A percentile compares a stretch with the other conserved stretches of the same genome.
These are phyloP conservation scores for Chlamydomonas schloesseri DNA, from an alignment of 139 green algal species.

Conservation along the genomic window DNA sequence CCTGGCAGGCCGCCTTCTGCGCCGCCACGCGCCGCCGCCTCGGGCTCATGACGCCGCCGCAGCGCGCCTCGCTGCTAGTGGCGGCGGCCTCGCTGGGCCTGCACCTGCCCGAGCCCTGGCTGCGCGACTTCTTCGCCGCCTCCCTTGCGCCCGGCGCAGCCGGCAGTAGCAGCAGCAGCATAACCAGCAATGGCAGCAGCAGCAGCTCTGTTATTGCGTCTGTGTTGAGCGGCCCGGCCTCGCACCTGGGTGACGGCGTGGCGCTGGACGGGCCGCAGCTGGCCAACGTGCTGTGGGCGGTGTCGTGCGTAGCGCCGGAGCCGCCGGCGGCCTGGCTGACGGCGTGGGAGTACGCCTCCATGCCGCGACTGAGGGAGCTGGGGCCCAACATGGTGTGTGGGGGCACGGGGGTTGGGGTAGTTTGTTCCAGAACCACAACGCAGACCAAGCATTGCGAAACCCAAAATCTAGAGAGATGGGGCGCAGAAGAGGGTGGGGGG, in stretches of 20 bases:
- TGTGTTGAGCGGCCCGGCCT: too few species aligned
- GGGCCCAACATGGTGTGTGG: conserved; percentile 17
- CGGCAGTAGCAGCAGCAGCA: neutral
- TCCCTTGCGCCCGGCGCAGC: neutral
- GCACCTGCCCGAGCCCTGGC: conserved; percentile 26
- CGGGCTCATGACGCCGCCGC: neutral
- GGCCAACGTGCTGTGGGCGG: conserved; percentile 38
- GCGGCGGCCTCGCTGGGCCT: conserved; percentile 14
- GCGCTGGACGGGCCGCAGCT: conserved; percentile 12
- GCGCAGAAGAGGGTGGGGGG: too few species aligned
- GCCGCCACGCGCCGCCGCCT: conserved; percentile 18
- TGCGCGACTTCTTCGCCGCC: conserved; percentile 25
- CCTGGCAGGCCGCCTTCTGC: conserved; percentile 36
- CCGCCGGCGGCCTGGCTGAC: neutral
- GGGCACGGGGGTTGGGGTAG: too few species aligned
- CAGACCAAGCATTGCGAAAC: too few species aligned
- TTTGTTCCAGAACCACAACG: too few species aligned
- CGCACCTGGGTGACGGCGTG: too few species aligned
- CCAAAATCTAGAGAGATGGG: too few species aligned
- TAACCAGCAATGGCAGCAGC: too few species aligned
- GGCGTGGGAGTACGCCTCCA: neutral
- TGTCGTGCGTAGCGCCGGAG: conserved; percentile 13
- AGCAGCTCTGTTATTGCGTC: too few species aligned
- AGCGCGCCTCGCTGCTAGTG: conserved; percentile 23
- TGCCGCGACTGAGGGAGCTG: conserved; percentile 16